phyloP scores from a whole-genome alignment of 495 filamentous ascomycete species.

The Tuber melanosporum region DNA sequence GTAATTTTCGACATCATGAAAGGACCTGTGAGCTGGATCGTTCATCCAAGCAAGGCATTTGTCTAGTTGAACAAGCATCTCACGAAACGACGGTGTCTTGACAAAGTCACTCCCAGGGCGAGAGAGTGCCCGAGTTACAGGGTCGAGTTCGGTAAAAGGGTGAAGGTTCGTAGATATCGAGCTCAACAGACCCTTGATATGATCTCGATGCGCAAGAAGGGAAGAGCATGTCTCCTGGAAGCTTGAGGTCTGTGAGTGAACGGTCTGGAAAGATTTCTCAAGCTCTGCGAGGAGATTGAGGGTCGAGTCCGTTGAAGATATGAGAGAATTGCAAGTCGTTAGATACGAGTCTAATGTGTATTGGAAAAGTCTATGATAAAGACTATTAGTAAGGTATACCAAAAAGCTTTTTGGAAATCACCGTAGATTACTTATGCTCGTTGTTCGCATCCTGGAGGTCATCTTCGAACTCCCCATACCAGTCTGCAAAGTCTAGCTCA shows the following conservation, averaged over 20 bases:
- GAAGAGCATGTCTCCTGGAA: constrained; percentile 90
- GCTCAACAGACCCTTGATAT: constrained; percentile 67
- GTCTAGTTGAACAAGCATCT: constrained; percentile 78
- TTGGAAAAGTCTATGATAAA: constrained; percentile 39
- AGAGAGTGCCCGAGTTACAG: constrained; percentile 80
- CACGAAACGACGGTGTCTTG: constrained; percentile 74
- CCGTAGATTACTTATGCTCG: constrained; percentile 65
- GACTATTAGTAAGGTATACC: constrained; percentile 8
- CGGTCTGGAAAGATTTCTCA: constrained; percentile 72
- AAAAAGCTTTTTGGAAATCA: not conserved
- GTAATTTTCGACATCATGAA: constrained; percentile 80
- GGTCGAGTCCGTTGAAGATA: constrained; percentile 64
- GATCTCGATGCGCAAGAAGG: constrained; percentile 67
- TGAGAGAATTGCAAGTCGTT: constrained; percentile 74
- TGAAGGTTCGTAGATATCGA: constrained; percentile 76
- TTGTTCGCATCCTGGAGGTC: constrained; percentile 72
- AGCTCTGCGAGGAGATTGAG: constrained; percentile 67
- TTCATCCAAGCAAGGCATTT: constrained; percentile 60
- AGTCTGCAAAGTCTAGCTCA: constrained; percentile 58
- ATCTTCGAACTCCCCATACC: constrained; percentile 58
- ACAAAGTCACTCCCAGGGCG: constrained; percentile 82
- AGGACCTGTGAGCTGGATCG: constrained; percentile 54
- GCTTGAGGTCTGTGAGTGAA: constrained; percentile 80
- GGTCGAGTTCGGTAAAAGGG: constrained; percentile 88
- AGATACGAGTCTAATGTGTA: constrained; percentile 56